Base-by-base conservation (phyloP, 768 basidiomycete species). In the Filobasidium floriforme region DNA sequence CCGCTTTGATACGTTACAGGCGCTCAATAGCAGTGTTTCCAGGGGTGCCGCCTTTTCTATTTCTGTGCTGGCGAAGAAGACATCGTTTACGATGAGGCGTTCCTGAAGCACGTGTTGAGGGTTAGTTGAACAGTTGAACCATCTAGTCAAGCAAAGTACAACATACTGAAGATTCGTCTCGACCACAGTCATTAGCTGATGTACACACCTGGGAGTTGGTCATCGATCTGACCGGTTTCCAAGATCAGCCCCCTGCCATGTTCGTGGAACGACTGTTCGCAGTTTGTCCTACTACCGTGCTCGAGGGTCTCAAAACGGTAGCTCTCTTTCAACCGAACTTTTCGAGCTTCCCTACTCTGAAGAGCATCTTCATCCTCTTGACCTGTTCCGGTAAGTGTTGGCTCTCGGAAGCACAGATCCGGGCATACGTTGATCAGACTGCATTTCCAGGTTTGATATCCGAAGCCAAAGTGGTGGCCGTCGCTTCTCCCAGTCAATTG, bases 31-130 rank as follows among this genome's bases (percentile, higher is more conserved):
- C 40, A 1, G 7, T n/a, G 14, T 37, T 32, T 37, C 9, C 59
- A 24, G 59, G 32, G 24, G 22, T 19, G 22, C 18, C 26, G n/a
- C n/a, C 22, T 62, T 6, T 29, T 60, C 32, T 65, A 29, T 19
- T 40, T 40, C 15, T 11, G 10, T n/a, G 29, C n/a, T 26, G 44
- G 43, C 6, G 59, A 65, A 14, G 26, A 59, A 22, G 64, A 65
- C 18, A 24, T 65, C 22, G 46, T 65, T 28, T 60, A 65, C 43
- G 59, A 65, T 40, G 64, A 65, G n/a, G 19, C 59, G 19, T 28
- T 65, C 18, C 59, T 65, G 43, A 59, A 59, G 64, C 64, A 65
- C 44, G 49, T 65, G 6, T 65, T 65, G 43, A 59, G 46, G 43
- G 64, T 65, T n/a, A 26, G 59, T 32, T n/a, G 26, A 4, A 29